Evolutionary conservation across 2,329 filamentous ascomycete species (phyloP).

Genomic region (Coniochaeta prunicola): DNA sequence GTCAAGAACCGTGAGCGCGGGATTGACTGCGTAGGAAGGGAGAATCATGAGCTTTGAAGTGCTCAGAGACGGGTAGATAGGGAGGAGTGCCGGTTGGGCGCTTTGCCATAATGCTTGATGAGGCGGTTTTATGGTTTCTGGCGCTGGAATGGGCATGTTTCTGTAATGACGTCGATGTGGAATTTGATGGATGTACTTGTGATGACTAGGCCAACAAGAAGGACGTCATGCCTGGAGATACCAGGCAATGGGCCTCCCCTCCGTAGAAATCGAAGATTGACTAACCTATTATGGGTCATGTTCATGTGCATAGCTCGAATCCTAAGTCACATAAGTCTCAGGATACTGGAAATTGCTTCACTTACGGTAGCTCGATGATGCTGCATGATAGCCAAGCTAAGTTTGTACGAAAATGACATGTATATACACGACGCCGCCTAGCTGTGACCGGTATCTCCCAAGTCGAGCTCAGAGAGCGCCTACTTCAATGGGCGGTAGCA

Average conservation of each 20-base stretch:
- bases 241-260: background rate
- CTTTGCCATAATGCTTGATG: background rate
- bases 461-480: background rate
- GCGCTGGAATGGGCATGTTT: background rate
- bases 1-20: background rate
- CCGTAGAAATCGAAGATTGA: background rate
- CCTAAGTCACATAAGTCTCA: too few relatives aligned
- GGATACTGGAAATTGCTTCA: too few relatives aligned
- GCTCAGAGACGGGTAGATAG: background rate
- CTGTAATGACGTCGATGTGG: background rate
- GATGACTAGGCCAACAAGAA: background rate
- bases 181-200: background rate
- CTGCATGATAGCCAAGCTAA: too few relatives aligned
- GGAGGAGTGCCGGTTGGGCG: background rate
- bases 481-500: too few relatives aligned
- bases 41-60: background rate
- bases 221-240: background rate
- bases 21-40: background rate
- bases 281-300: background rate
- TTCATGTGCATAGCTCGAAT: too few relatives aligned
- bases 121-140: background rate
- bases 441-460: background rate
- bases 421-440: background rate
- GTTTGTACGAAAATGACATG: too few relatives aligned
- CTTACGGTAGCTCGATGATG: too few relatives aligned